These are phyloP conservation scores for Guyanaporus albipodus DNA, from an alignment of 768 basidiomycete genomes.

Conservation along the genomic window DNA sequence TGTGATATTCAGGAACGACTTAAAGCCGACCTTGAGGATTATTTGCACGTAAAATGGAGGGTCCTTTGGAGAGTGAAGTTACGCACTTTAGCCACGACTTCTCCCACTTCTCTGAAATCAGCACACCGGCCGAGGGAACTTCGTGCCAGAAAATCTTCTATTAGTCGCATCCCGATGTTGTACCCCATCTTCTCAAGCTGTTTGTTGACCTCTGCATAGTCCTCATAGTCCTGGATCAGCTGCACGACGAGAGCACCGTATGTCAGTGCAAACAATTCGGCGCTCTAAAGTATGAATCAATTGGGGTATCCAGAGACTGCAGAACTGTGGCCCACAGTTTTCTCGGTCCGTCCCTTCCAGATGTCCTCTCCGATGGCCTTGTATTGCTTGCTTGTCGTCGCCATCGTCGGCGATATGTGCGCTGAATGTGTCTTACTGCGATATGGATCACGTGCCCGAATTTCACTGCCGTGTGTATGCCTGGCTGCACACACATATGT, in stretches of 20 bases:
- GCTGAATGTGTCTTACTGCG: not conserved
- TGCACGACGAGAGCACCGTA: slow-evolving; percentile 98
- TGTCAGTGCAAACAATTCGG: slow-evolving; percentile 94
- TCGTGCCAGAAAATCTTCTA: slow-evolving; percentile 95
- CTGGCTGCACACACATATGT: not conserved
- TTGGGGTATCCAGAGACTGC: slow-evolving; percentile 5
- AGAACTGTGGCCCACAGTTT: slow-evolving; percentile 62
- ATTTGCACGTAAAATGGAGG: not conserved
- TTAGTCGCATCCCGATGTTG: slow-evolving; percentile 92
- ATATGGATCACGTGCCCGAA: slow-evolving; percentile 24
- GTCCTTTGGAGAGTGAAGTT: not conserved
- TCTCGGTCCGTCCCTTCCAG: slow-evolving; percentile 93
- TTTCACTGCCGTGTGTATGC: not conserved
- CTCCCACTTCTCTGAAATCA: slow-evolving; percentile 92
- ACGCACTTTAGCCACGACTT: slow-evolving; percentile 88
- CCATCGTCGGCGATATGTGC: slow-evolving; percentile 41
- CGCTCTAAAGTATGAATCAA: slow-evolving; percentile 62
- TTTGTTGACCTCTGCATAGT: slow-evolving; percentile 92
- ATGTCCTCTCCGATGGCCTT: slow-evolving; percentile 91
- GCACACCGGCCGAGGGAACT: slow-evolving; percentile 88
- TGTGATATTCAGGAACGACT: slow-evolving; percentile 91
- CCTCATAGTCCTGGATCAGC: slow-evolving; percentile 98
- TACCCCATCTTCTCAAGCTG: slow-evolving; percentile 99
- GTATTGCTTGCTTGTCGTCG: slow-evolving; percentile 76
- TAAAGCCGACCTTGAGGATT: slow-evolving; percentile 84